Conservation (phyloP, 2,329 filamentous ascomycete genomes). For the Botrytis galanthina region DNA sequence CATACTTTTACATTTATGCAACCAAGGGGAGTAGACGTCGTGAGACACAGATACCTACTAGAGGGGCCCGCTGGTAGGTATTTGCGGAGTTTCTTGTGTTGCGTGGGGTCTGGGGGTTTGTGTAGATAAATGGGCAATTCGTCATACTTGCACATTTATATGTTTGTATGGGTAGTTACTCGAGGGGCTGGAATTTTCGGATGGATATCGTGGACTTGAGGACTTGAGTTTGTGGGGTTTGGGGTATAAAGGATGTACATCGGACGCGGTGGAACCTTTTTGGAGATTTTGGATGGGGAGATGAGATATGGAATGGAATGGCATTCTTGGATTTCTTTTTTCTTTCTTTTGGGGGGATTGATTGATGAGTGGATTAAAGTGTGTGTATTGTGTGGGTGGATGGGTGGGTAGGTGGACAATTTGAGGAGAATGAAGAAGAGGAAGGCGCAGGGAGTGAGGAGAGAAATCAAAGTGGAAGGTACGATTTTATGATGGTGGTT, state of each 20-base stretch:
- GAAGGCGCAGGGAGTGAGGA: not conserved
- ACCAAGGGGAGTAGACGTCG: not conserved
- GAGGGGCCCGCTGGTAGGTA: not conserved
- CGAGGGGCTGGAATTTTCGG: not conserved
- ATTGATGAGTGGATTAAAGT: not conserved
- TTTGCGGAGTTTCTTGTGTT: not conserved
- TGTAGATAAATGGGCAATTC: not conserved
- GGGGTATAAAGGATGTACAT: not conserved
- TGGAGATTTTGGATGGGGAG: not conserved
- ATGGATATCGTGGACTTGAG: too few species aligned
- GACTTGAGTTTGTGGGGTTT: not conserved
- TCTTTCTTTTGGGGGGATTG: not conserved
- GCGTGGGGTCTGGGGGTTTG: not conserved
- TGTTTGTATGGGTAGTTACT: not conserved
- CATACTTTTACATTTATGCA: not conserved
- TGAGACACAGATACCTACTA: not conserved
- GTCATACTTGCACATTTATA: not conserved
- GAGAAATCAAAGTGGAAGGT: not conserved
- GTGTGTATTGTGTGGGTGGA: not conserved
- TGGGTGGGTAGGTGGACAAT: not conserved
- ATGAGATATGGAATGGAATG: not conserved
- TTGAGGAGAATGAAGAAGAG: not conserved
- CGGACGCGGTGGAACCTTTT: slow-evolving; percentile 7
- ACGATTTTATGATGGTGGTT: not conserved
- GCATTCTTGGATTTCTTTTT: not conserved